These are phyloP conservation scores for Vitellaria paradoxa DNA, from an alignment of 179 eudicot genomes.

Conservation along the genomic window DNA sequence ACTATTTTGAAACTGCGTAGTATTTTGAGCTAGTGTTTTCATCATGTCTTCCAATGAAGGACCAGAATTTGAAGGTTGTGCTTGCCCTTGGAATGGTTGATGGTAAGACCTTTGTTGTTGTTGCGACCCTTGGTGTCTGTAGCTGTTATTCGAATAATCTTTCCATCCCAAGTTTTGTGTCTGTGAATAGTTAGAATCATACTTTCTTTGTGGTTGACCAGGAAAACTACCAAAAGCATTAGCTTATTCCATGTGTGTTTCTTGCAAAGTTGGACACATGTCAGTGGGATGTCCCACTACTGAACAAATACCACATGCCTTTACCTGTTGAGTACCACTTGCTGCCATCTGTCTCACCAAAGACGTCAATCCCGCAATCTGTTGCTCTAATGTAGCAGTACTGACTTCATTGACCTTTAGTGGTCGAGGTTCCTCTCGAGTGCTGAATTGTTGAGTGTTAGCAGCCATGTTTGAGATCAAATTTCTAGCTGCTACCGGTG, in stretches of 20 bases:
- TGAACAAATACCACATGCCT: slow-evolving; percentile 7
- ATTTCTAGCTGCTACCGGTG: neutral
- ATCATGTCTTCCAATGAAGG: neutral
- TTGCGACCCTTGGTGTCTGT: neutral
- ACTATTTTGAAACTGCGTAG: neutral
- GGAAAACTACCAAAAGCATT: neutral
- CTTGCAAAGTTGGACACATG: neutral
- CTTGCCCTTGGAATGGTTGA: too few species aligned
- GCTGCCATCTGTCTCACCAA: neutral
- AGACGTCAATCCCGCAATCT: slow-evolving; percentile 1
- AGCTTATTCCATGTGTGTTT: neutral
- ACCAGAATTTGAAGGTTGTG: too few species aligned
- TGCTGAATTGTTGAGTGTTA: neutral
- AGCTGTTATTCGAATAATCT: neutral
- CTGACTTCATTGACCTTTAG: neutral
- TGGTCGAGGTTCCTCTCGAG: neutral
- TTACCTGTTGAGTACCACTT: neutral
- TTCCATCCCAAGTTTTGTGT: neutral
- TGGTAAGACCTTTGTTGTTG: too few species aligned
- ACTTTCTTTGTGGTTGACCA: neutral
- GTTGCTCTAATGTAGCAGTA: neutral
- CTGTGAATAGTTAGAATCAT: too few species aligned
- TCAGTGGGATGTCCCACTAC: neutral
- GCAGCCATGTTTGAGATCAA: neutral
- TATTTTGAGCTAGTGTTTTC: neutral